phyloP scores from a whole-genome alignment of 805 yeast species.

The Kluyveromyces dobzhanskii region DNA sequence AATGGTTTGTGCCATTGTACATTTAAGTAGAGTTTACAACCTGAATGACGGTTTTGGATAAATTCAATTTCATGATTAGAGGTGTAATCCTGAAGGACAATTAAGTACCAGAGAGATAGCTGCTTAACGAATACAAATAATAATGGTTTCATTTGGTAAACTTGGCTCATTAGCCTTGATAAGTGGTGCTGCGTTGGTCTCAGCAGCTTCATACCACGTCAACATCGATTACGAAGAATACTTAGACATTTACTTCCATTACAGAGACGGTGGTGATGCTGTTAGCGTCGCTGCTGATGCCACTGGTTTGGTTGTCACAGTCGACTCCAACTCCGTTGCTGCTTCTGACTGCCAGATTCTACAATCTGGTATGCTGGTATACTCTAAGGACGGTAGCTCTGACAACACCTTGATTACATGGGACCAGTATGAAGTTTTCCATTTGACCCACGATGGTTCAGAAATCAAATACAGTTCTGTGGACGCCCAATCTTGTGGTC shows the following conservation, averaged over 20 bases:
- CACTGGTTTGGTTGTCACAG: conserved; percentile 16
- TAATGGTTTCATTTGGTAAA: conserved; percentile 7
- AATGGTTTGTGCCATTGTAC: too few species aligned
- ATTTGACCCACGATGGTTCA: conserved; percentile 12
- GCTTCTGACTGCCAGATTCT: conserved; percentile 13
- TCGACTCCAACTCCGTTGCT: conserved; percentile 10
- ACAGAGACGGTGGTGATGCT: conserved; percentile 13
- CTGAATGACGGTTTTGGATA: too few species aligned
- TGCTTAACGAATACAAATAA: too few species aligned
- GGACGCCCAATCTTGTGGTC: conserved; percentile 15
- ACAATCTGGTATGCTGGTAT: conserved; percentile 20
- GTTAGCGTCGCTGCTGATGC: conserved; percentile 14
- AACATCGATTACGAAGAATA: conserved; percentile 14
- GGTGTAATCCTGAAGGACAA: too few species aligned
- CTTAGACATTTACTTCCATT: conserved; percentile 16
- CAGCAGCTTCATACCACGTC: conserved; percentile 12
- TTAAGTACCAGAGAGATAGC: too few species aligned
- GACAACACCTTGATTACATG: conserved; percentile 17
- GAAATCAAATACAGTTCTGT: conserved; percentile 14
- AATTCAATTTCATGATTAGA: too few species aligned
- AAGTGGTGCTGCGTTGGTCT: conserved; percentile 10
- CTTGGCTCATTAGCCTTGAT: conserved; percentile 4
- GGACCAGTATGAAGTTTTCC: conserved; percentile 20
- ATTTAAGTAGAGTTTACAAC: too few species aligned
- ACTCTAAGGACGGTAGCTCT: conserved; percentile 12